Conservation (phyloP, 2,329 filamentous ascomycete species). For the Phaeosphaeriaceae sp. region DNA sequence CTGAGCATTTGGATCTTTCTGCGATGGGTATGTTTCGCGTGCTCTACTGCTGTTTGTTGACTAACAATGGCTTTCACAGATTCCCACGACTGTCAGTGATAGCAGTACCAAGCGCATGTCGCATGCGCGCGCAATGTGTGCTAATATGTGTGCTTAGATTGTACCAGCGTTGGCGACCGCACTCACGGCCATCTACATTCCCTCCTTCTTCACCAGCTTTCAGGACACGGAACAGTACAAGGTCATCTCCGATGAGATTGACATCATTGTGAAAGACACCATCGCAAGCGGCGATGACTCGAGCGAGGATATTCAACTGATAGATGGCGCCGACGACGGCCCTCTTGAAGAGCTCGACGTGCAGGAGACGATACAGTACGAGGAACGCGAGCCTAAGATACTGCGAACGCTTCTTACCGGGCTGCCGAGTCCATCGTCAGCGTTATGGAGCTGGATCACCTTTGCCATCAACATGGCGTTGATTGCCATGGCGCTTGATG, state of each 20-base stretch:
- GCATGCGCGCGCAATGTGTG: not conserved
- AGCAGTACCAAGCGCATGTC: not conserved
- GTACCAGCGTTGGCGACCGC: conserved; percentile 62
- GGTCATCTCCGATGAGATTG: conserved; percentile 65
- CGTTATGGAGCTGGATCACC: conserved; percentile 69
- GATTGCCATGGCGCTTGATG: conserved; percentile 74
- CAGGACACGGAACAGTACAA: conserved; percentile 64
- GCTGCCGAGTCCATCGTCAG: conserved; percentile 74
- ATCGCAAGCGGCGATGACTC: conserved; percentile 42
- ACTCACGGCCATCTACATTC: conserved; percentile 70
- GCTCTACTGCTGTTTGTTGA: conserved; percentile 1
- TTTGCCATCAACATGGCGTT: conserved; percentile 75
- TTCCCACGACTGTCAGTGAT: conserved; percentile 40
- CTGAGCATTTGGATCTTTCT: conserved; percentile 64
- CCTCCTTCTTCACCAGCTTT: conserved; percentile 68
- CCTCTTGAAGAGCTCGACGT: conserved; percentile 61
- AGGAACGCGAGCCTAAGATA: conserved; percentile 63
- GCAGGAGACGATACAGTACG: conserved; percentile 67
- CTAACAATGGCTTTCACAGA: conserved; percentile 26
- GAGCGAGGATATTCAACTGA: conserved; percentile 40
- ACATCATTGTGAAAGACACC: conserved; percentile 54
- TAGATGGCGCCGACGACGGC: conserved; percentile 50
- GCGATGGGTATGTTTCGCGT: conserved; percentile 61
- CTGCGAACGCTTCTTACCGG: conserved; percentile 76
- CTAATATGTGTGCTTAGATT: conserved; percentile 25